Base-by-base conservation (phyloP, 2,329 filamentous ascomycete genomes). In the Ophiocordyceps camponoti-floridani region DNA sequence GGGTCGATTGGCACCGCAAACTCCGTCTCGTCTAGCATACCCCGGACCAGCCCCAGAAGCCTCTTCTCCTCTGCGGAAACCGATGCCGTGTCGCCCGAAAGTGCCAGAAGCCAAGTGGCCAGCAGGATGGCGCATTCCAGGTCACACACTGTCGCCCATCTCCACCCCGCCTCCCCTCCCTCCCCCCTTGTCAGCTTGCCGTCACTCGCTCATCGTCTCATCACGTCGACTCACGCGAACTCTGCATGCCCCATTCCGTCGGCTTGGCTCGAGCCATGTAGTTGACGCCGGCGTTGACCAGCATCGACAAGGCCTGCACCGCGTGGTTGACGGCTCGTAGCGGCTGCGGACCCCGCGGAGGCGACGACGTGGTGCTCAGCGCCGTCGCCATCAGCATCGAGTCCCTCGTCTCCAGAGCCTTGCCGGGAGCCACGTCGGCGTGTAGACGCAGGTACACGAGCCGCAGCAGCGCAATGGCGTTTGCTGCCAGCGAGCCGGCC, bases 251-350 rank as follows among this genome's bases (percentile, higher is more conserved):
- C 75, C 75, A 77, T 54, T 77, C 71, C 1, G 72, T 62, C 1
- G 72, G 74, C 57, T 77, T 77, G 5, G 73, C 73, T 49, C 72
- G 68, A 40, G 75, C 73, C 42, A 78, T 72, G 50, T 76, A 78
- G 51, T 75, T 76, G 18, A 79, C 73, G 0, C 75, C 75, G 13
- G 69, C 66, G 55, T 78, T 79, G 47, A 81, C 74, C 23, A 79
- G 63, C 64, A 82, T 77, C 4, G 77, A 79, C 33, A 84, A 62
- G 0, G 79, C 78, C 54, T 83, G 79, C 27, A 79, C 74, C 1
- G 77, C 75, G 52, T 84, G 79, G 27, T 81, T 69, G 0, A 83
- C 72, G 1, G 79, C 79, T 41, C 77, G 66, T 31, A 74, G 76
- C 23, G 82, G 66, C 30, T 74, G 71, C 18, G 70, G 62, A 44